Base-by-base conservation (phyloP, 163 green algal species). In the Chlamydomonas reinhardtii region DNA sequence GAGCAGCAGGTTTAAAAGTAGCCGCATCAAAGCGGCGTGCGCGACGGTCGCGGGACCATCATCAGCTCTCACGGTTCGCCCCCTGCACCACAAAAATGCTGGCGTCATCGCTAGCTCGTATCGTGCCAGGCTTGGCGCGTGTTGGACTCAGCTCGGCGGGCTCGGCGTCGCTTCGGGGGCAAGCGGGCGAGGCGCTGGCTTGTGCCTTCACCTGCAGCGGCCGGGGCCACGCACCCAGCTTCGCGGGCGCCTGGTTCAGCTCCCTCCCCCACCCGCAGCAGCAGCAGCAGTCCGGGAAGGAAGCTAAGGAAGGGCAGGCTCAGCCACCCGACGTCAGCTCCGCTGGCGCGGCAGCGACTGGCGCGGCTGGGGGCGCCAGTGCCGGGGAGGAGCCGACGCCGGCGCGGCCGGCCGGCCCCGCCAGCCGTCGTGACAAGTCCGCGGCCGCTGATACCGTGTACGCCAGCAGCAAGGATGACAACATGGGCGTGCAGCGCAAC, bases 401-500 rank as follows among this genome's bases (percentile, higher is more conserved):
- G 15, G 17, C 66, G 14, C 14, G 11, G 66, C 31, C n/a, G 66
- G 11, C 77, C 32, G 66, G 37, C 8, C 66, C 43, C 19, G 77
- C 77, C 61, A 84, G 77, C 48, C 79, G 68, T 52, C 79, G 79
- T 14, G 79, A 78, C 68, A 72, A 37, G 25, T 62, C 14, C 20
- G 69, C 79, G 9, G 39, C 52, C 25, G 68, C 79, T 9, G 68
- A 77, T 3, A 64, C 37, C 3, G 25, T 85, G 4, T 87, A 81
- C 32, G 43, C 70, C 35, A 79, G 69, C 69, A 73, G 54, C 59
- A 37, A 69, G 2, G 81, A 87, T 17, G 81, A 88, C 83, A 77
- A 76, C 43, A 64, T 86, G 62, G 85, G 85, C 0, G 82, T 90
- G 37, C 89, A 92, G 73, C 65, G 69, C n/a, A 90, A 90, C 71